These are phyloP conservation scores for Hypsizygus marmoreus DNA, from an alignment of 768 basidiomycete species.

Conservation along the genomic window DNA sequence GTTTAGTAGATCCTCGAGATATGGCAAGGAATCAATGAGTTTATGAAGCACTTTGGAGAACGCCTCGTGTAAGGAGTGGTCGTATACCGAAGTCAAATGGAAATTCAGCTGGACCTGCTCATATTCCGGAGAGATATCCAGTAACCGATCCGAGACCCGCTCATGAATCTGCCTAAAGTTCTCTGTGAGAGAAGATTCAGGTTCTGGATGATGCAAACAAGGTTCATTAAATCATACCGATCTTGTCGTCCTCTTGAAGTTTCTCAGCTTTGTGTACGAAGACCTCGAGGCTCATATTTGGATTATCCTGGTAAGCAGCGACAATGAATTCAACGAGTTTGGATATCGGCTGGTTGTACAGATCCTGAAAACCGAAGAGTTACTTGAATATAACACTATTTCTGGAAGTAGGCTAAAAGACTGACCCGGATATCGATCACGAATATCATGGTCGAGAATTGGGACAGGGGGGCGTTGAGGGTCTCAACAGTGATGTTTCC, in stretches of 20 bases:
- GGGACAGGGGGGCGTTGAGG: constrained; percentile 72
- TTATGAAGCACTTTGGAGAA: constrained; percentile 90
- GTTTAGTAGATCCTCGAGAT: constrained; percentile 86
- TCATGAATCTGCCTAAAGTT: constrained; percentile 91
- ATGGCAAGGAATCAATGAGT: constrained; percentile 80
- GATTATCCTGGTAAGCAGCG: constrained; percentile 74
- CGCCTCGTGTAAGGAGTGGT: constrained; percentile 89
- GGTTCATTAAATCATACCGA: constrained; percentile 52
- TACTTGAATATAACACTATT: constrained; percentile 1
- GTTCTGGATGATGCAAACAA: not conserved
- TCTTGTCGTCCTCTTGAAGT: constrained; percentile 87
- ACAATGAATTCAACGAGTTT: constrained; percentile 82
- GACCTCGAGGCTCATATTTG: constrained; percentile 79
- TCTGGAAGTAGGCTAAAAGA: constrained; percentile 10
- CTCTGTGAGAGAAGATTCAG: constrained; percentile 46
- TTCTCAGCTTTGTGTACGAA: constrained; percentile 97
- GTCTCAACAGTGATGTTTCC: constrained; percentile 80
- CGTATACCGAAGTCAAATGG: constrained; percentile 90
- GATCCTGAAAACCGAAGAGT: constrained; percentile 51
- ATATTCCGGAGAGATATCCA: constrained; percentile 75
- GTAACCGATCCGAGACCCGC: constrained; percentile 78
- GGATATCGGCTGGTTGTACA: constrained; percentile 82
- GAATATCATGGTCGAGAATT: constrained; percentile 86
- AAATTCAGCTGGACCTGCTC: constrained; percentile 83
- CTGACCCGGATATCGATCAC: constrained; percentile 93